Conservation (phyloP, 2,329 filamentous ascomycete species). For the Alternaria longipes region DNA sequence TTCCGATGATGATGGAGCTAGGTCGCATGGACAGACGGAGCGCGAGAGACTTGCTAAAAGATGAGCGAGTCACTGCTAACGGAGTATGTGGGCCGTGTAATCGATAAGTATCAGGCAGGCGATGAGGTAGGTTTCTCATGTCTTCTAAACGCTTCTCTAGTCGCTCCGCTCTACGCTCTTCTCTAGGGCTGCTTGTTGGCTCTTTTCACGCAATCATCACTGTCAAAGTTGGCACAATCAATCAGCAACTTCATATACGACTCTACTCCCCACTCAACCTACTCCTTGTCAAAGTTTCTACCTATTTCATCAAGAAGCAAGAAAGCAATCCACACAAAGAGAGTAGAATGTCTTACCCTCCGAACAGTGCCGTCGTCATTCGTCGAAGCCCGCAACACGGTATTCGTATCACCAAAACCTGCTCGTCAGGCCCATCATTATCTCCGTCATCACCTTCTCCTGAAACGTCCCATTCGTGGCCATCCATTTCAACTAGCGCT, state of each 20-base stretch:
- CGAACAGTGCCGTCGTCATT: constrained; percentile 2
- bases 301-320: not conserved
- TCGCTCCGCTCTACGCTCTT: not conserved
- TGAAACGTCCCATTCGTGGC: not conserved
- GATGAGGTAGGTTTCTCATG: not conserved
- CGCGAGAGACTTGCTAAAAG: not conserved
- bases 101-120: not conserved
- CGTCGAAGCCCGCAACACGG: constrained; percentile 12
- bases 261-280: not conserved
- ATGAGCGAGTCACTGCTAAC: not conserved
- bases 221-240: not conserved
- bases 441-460: too few relatives aligned
- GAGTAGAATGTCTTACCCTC: constrained; percentile 7
- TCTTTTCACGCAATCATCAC: not conserved
- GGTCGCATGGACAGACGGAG: not conserved
- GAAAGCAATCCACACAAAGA: not conserved
- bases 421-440: too few relatives aligned
- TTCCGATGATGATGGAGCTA: not conserved
- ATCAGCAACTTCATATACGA: not conserved
- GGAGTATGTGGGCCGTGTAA: not conserved
- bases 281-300: not conserved
- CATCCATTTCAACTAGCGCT: not conserved
- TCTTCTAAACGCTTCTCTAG: not conserved
- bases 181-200: not conserved
- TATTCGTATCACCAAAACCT: not conserved